These are phyloP conservation scores for Stylonectria norvegica DNA, from an alignment of 2,329 filamentous ascomycete species.

Conservation along the genomic window DNA sequence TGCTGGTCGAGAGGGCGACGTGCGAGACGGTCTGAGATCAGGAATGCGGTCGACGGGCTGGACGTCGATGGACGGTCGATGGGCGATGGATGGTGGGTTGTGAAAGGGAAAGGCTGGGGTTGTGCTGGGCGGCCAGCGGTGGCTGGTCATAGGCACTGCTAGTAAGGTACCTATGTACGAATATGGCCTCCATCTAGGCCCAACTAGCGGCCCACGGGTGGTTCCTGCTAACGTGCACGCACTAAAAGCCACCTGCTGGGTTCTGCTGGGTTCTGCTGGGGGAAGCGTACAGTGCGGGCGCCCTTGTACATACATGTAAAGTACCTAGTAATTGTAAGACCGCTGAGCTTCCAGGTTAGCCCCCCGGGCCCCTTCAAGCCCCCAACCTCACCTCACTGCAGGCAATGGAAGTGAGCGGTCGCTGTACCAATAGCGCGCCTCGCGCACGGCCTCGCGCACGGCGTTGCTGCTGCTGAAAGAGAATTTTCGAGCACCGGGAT, in stretches of 20 bases:
- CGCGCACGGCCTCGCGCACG: too few species aligned
- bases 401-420: too few species aligned
- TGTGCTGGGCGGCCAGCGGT: conserved; percentile 19
- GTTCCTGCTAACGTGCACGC: conserved; percentile 20
- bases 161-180: not conserved
- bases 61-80: too few species aligned
- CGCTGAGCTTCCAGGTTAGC: too few species aligned
- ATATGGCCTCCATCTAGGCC: too few species aligned
- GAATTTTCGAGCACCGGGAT: too few species aligned
- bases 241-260: not conserved
- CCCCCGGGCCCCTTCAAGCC: too few species aligned
- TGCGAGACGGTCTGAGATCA: conserved; percentile 26
- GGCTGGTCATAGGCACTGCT: conserved; percentile 24
- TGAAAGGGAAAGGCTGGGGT: conserved; percentile 32
- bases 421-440: too few species aligned
- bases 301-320: not conserved
- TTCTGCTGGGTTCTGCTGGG: not conserved
- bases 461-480: too few species aligned
- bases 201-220: conserved; percentile 3
- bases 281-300: not conserved
- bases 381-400: too few species aligned
- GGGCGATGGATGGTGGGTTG: conserved; percentile 20
- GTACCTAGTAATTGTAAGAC: too few species aligned
- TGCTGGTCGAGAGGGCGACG: conserved; percentile 22
- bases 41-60: conserved; percentile 24